phyloP scores from a whole-genome alignment of 495 filamentous ascomycete genomes.

The Tuber borchii region DNA sequence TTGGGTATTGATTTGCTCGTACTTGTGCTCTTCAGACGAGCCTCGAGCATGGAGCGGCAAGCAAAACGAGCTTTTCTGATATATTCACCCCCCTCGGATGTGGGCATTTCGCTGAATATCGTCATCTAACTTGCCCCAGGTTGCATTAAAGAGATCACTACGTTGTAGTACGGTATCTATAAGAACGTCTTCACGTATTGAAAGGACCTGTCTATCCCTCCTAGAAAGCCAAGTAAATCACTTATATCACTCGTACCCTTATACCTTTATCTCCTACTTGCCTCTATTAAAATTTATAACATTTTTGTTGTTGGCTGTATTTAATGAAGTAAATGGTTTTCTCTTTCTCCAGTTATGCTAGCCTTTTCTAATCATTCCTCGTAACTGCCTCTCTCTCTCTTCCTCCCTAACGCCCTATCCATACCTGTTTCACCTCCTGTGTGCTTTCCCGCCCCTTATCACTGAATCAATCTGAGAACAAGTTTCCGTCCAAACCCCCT shows the following conservation, averaged over 20 bases:
- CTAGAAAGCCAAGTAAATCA: background rate
- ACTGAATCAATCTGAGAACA: background rate
- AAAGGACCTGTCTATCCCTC: background rate
- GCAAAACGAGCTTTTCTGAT: background rate
- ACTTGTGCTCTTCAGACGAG: background rate
- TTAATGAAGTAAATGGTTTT: background rate
- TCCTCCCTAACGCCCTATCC: background rate
- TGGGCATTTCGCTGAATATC: background rate
- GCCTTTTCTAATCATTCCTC: background rate
- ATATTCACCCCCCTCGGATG: background rate
- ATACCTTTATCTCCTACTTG: background rate
- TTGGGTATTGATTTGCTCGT: background rate
- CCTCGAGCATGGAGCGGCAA: background rate
- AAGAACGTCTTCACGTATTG: background rate
- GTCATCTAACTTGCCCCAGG: too few relatives aligned
- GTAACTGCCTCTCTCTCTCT: background rate
- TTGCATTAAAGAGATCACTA: too few relatives aligned
- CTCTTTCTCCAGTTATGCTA: background rate
- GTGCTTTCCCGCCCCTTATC: background rate
- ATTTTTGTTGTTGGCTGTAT: too few relatives aligned
- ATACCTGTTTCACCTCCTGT: background rate
- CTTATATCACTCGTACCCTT: background rate
- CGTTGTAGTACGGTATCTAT: too few relatives aligned
- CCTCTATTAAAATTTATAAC: background rate
- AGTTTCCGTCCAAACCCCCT: background rate